Evolutionary conservation across 306 rosid genomes (phyloP).

Genomic region (Aeschynomene evenia): DNA sequence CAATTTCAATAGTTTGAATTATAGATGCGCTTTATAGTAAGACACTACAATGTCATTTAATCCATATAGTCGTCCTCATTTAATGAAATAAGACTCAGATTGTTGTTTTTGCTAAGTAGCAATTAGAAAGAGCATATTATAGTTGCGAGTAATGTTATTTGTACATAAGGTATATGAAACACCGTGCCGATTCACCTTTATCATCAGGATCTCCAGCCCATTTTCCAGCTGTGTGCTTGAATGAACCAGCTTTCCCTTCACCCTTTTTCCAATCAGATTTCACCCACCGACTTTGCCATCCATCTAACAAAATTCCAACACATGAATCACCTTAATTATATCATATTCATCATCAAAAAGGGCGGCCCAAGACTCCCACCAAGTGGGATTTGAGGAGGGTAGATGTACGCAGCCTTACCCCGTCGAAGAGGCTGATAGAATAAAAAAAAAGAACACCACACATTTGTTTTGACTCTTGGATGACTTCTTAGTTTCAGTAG

Average conservation of each 20-base stretch:
- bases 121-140: neutral
- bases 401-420: too few relatives aligned
- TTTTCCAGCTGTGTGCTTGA: conserved; percentile 80
- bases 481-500: neutral
- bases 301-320: conserved; percentile 49
- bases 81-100: too few relatives aligned
- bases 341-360: conserved; percentile 14
- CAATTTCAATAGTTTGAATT: too few relatives aligned
- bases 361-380: too few relatives aligned
- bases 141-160: neutral
- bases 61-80: too few relatives aligned
- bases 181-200: too few relatives aligned
- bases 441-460: too few relatives aligned
- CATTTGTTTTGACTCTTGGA: neutral
- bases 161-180: too few relatives aligned
- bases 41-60: too few relatives aligned
- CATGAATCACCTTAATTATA: neutral
- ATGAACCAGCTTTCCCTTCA: conserved; percentile 93
- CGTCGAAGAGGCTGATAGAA: too few relatives aligned
- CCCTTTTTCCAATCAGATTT: conserved; percentile 79
- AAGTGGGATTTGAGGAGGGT: too few relatives aligned
- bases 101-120: neutral
- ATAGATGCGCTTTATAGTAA: too few relatives aligned
- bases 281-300: conserved; percentile 87
- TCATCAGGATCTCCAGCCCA: conserved; percentile 96